Evolutionary conservation across 257 asterid species (phyloP).

Genomic region (Ehretia macrophylla): DNA sequence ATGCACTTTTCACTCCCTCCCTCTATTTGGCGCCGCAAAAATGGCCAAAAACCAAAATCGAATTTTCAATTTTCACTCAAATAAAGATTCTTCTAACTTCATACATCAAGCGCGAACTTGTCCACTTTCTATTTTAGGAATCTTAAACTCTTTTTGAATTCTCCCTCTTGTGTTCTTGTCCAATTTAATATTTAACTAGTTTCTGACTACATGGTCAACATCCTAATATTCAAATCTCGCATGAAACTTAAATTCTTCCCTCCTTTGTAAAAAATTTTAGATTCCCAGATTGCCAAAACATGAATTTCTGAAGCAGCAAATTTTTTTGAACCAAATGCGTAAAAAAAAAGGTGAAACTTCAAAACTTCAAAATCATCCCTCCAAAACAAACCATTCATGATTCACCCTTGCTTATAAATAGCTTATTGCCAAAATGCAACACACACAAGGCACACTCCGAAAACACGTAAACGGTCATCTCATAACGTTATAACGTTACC

Average conservation of each 20-base stretch:
- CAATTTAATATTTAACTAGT: no score
- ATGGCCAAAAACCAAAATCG: neutral
- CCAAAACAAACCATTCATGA: conserved; percentile 7
- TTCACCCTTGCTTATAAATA: conserved; percentile 1
- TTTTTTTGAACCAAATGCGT: neutral
- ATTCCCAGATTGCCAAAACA: neutral
- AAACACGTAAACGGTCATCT: no score
- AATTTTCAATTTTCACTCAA: no score
- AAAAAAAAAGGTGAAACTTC: neutral
- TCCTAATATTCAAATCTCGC: no score
- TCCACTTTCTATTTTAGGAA: conserved; percentile 4
- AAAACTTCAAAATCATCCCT: conserved; percentile 19
- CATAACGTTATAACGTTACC: neutral
- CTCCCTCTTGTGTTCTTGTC: conserved; percentile 17
- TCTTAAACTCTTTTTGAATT: conserved; percentile 8
- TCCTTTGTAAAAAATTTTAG: neutral
- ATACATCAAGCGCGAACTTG: neutral
- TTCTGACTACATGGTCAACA: no score
- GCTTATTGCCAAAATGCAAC: conserved; percentile 1
- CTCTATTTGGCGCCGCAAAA: neutral
- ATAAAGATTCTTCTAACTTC: no score
- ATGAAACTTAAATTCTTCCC: neutral
- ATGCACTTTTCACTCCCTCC: neutral
- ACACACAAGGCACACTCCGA: no score
- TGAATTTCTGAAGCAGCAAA: neutral